Evolutionary conservation across 306 rosid species (phyloP).

Genomic region (Gastrolobium villosum): DNA sequence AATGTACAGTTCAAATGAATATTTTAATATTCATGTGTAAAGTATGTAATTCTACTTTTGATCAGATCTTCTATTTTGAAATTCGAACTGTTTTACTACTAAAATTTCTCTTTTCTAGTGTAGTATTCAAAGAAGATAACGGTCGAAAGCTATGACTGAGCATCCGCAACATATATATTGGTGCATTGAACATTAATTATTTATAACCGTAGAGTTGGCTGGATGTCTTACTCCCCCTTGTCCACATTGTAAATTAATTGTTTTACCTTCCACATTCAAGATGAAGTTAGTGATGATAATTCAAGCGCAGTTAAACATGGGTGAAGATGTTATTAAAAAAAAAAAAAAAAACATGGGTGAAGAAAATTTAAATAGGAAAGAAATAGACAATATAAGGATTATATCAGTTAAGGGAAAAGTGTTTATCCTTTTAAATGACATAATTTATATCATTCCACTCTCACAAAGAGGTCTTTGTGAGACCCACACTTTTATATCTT

Average conservation of each 20-base stretch:
- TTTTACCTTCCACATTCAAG: not conserved
- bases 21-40: not conserved
- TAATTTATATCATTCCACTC: too few species aligned
- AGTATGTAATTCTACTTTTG: not conserved
- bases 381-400: too few species aligned
- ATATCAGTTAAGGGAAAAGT: too few species aligned
- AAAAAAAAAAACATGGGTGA: not conserved
- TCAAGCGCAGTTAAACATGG: constrained; percentile 2
- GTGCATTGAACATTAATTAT: constrained; percentile 45
- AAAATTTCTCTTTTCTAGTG: not conserved
- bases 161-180: not conserved
- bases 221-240: not conserved
- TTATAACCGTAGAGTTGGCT: constrained; percentile 7
- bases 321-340: too few species aligned
- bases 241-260: not conserved
- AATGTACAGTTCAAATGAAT: constrained; percentile 10
- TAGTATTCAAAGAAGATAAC: constrained; percentile 29
- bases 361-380: too few species aligned
- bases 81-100: not conserved
- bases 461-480: too few species aligned
- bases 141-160: constrained; percentile 15
- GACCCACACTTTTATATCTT: too few species aligned
- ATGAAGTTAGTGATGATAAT: constrained; percentile 1
- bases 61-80: constrained; percentile 9
- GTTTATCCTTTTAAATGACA: too few species aligned